Evolutionary conservation across 2,329 filamentous ascomycete genomes (phyloP).

Genomic region (Davidsoniella eucalypti): DNA sequence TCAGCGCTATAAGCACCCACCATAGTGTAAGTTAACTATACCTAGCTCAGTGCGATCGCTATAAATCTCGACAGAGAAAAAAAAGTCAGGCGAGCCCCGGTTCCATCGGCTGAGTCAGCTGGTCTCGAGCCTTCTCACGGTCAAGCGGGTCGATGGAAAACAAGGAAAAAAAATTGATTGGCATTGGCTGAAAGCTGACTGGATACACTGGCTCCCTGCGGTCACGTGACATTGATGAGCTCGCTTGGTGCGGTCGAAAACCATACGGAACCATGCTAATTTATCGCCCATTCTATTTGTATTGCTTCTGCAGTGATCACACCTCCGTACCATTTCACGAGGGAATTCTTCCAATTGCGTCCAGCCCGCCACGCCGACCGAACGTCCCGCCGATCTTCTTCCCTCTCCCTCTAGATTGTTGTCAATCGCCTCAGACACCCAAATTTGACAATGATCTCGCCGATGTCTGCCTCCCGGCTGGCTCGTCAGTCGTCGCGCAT

Average conservation of each 20-base stretch:
- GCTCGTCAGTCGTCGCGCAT: conserved; percentile 40
- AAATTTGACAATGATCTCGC: conserved; percentile 45
- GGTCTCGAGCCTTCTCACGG: too few relatives aligned
- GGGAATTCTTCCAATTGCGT: conserved; percentile 23
- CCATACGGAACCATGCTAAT: conserved; percentile 13
- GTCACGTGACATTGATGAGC: conserved; percentile 9
- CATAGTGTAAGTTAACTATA: too few relatives aligned
- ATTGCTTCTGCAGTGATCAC: conserved; percentile 2
- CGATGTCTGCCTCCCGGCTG: conserved; percentile 43
- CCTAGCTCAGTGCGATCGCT: too few relatives aligned
- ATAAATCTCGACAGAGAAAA: too few relatives aligned
- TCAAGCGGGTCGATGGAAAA: not conserved
- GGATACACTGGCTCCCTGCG: conserved; percentile 7
- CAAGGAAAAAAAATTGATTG: conserved; percentile 12
- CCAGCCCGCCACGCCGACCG: conserved; percentile 8
- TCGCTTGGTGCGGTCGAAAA: conserved; percentile 11
- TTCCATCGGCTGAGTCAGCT: too few relatives aligned
- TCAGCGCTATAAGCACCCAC: not conserved
- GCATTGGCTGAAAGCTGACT: conserved; percentile 13
- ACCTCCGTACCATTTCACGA: conserved; percentile 15
- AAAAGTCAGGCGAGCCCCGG: too few relatives aligned
- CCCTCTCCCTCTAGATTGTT: conserved; percentile 20
- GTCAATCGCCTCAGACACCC: conserved; percentile 31
- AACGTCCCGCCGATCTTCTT: conserved; percentile 20
- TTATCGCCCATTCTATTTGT: conserved; percentile 3